Conservation (phyloP, 441 rosid genomes). For the Euphorbia schlechtendalii region DNA sequence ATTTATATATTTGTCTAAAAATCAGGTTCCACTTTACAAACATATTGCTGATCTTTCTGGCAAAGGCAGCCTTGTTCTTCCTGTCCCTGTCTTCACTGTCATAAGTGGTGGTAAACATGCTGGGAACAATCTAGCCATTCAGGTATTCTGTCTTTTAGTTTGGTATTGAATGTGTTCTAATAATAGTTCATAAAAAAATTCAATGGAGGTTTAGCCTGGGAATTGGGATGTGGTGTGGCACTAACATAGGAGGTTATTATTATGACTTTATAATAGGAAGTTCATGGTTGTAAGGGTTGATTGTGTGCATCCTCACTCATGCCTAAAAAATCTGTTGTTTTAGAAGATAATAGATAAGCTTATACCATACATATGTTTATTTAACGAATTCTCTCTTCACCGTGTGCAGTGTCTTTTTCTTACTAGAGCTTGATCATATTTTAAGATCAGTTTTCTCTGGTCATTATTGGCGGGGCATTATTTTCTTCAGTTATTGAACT, state of each 20-base stretch:
- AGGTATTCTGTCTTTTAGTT: slow-evolving; percentile 39
- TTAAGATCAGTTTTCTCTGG: no score
- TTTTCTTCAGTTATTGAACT: not conserved
- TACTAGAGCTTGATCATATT: not conserved
- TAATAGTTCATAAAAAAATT: not conserved
- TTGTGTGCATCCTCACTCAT: not conserved
- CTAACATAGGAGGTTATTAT: not conserved
- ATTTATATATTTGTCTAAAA: slow-evolving; percentile 19
- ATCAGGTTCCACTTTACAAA: slow-evolving; percentile 85
- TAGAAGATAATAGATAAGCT: not conserved
- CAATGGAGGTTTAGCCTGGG: not conserved
- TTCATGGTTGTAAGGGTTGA: not conserved
- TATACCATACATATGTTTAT: not conserved
- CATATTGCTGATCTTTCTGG: slow-evolving; percentile 86
- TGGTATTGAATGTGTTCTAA: slow-evolving; percentile 4
- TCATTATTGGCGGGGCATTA: not conserved
- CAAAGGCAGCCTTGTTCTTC: slow-evolving; percentile 54
- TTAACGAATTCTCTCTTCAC: not conserved
- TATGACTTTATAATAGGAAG: not conserved
- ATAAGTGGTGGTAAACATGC: slow-evolving; percentile 92
- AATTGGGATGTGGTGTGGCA: not conserved
- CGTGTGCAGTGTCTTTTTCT: no score
- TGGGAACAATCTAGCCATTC: slow-evolving; percentile 69
- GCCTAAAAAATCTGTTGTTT: not conserved
- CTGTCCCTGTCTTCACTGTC: slow-evolving; percentile 93